Evolutionary conservation across 2,329 filamentous ascomycete genomes (phyloP), one percentile per base, ranked within the genome.

Genomic region (Lasiodiplodia theobromae): DNA sequence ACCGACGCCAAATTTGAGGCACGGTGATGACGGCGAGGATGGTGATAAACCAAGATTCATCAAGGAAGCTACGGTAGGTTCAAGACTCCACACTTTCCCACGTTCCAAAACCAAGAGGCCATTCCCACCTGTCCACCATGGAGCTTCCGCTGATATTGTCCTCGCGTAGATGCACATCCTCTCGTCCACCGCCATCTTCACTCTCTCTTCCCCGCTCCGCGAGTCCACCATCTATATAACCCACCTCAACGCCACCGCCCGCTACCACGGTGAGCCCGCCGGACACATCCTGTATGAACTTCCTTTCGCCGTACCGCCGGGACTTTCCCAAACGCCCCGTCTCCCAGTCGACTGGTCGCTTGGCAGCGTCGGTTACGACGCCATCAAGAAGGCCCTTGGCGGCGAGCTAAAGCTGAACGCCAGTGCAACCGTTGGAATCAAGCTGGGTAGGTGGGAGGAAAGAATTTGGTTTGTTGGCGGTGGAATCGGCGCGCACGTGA

Each of bases 151-250:
- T 21, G 5, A 21, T 37, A 21, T 37, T 21, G 28, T 31, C 37
- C 21, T 53, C 51, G n/a, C 14, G 2, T 31, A 79, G 78, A 84
- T 99, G 80, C 94, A 98, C 80, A 80, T 98, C 65, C 86, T 96
- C 71, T 92, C 92, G 18, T 97, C 93, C 0, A 94, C 93, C 0
- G 95, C 95, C 3, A 89, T 91, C 0, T 97, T 99, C 79, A 89
- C 88, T 0, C 85, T 98, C 25, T 86, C 90, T 49, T 97, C 94
- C 0, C 96, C 96, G 0, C 83, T 98, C 10, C 81, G 84, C 51
- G 83, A 89, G 69, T 91, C 91, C 64, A 93, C 89, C 0, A 80
- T 98, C 21, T 92, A 89, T 73, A 87, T 99, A 71, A 92, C 93
- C 47, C 86, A 85, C 63, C 87, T 98, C 74, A 91, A 97, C 75